Base-by-base conservation (phyloP, 768 basidiomycete species). In the Lyophyllum decastes region DNA sequence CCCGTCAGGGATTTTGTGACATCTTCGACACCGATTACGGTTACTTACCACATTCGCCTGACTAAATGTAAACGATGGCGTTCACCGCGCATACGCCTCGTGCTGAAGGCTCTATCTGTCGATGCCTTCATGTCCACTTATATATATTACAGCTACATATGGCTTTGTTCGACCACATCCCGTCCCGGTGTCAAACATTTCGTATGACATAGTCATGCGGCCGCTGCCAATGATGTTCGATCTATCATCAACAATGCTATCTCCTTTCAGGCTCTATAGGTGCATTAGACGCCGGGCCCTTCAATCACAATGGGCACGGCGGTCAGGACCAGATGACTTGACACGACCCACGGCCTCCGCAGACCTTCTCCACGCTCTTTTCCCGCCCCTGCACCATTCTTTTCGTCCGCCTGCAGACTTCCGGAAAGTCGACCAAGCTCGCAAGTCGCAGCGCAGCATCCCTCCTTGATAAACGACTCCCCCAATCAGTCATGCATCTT, bases 351-450 rank as follows among this genome's bases (percentile, higher is more conserved):
- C 47, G 10, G 45, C 45, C 45, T 2, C 45, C 21, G 25, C 21
- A 10, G 16, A 14, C 27, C 47, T 30, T 48, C 44, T 30, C 16
- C 47, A 48, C 47, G 2, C n/a, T 21, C 47, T 1, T 10, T 30
- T 48, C 12, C 27, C 27, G 26, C 16, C 46, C 50, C 35, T 33
- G 12, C n/a, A n/a, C 44, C 50, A 38, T 52, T 56, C 54, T 33
- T 26, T 50, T 7, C 40, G 40, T 19, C 49, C 19, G 10, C 46
- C 26, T 38, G 56, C 19, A 30, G 44, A 56, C 60, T 56, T 61
- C 50, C 25, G 54, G 51, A 58, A 56, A 56, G 54, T 61, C 47
- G 33, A 49, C 35, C 25, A 2, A 38, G 41, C 38, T 34, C 48
- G 40, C 35, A 16, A 55, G 53, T 58, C 43, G 52, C 34, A 35